A percentile compares a stretch with the other conserved stretches of the same genome.
These are phyloP conservation scores for Monosporozyma unispora DNA, from an alignment of 805 yeast genomes.

Conservation along the genomic window DNA sequence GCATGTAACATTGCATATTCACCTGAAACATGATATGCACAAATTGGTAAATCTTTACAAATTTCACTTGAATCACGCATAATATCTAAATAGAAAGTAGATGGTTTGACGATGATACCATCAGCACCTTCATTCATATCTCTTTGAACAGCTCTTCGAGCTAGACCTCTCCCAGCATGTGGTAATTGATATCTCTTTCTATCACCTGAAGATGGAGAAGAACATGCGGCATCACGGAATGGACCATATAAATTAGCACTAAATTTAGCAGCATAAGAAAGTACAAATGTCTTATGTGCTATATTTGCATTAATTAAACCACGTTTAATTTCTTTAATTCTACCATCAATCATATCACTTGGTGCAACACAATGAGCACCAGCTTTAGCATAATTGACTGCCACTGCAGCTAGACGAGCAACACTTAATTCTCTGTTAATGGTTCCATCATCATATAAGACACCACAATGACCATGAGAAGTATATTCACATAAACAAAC, in stretches of 20 bases:
- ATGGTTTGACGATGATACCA: conserved; percentile 91
- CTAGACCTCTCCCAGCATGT: conserved; percentile 84
- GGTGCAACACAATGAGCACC: conserved; percentile 97
- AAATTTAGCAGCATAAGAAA: conserved; percentile 93
- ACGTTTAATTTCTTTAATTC: conserved; percentile 76
- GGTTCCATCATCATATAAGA: conserved; percentile 77
- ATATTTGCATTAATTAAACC: conserved; percentile 74
- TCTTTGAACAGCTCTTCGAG: conserved; percentile 80
- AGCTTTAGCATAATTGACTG: conserved; percentile 89
- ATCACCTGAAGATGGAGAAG: conserved; percentile 83
- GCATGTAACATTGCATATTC: conserved; percentile 98
- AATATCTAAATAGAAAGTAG: conserved; percentile 88
- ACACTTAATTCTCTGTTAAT: conserved; percentile 69
- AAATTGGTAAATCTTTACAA: conserved; percentile 77
- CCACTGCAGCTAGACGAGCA: conserved; percentile 83
- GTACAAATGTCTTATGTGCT: conserved; percentile 80
- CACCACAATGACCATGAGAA: conserved; percentile 96
- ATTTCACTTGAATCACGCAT: conserved; percentile 80
- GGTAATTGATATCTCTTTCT: conserved; percentile 91
- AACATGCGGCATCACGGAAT: conserved; percentile 94
- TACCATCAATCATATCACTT: conserved; percentile 95
- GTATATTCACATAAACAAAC: conserved; percentile 97
- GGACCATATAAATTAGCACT: conserved; percentile 91
- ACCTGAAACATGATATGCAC: conserved; percentile 95
- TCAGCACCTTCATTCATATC: conserved; percentile 92